Evolutionary conservation across 164 flowering plant species (phyloP).

Genomic region (Vitis vinifera): ASM3070453v1 NC_081811.1:5206501-5207000

Average conservation of each 20-base stretch:
- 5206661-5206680: constrained; percentile 47
- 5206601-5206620: constrained; percentile 52
- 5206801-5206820: not conserved
- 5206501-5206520: constrained; percentile 52
- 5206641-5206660: constrained; percentile 47
- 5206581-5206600: constrained; percentile 51
- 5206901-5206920: no score
- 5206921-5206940: no score
- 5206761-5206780: not conserved
- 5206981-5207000: no score
- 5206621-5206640: constrained; percentile 46
- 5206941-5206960: no score
- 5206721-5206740: constrained; percentile 49
- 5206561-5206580: constrained; percentile 48
- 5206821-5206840: not conserved
- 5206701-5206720: constrained; percentile 47
- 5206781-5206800: not conserved
- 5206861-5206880: not conserved
- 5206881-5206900: not conserved
- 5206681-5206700: constrained; percentile 46
- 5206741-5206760: constrained; percentile 30
- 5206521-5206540: constrained; percentile 52
- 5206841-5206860: not conserved
- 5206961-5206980: no score
- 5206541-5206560: constrained; percentile 51